These are phyloP conservation scores for Acacia confusa DNA, from an alignment of 306 rosid genomes.

Conservation along the genomic window DNA sequence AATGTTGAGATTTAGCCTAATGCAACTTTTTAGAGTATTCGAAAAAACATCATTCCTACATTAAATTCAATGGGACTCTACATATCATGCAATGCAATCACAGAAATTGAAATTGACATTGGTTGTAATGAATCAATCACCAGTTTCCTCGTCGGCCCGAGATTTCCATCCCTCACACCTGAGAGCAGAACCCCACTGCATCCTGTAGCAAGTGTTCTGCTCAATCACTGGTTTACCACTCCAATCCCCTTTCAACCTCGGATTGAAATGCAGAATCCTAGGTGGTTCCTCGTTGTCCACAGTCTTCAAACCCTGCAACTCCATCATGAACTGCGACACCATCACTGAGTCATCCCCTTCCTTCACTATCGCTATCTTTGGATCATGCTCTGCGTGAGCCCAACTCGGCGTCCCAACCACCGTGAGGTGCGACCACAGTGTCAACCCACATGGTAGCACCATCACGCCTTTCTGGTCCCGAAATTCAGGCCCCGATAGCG, in stretches of 20 bases:
- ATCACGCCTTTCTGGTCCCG: conserved; percentile 45
- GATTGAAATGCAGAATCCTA: conserved; percentile 86
- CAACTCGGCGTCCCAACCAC: conserved; percentile 90
- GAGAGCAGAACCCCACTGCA: conserved; percentile 90
- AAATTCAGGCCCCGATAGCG: conserved; percentile 61
- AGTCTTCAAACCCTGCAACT: conserved; percentile 85
- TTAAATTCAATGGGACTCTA: background rate
- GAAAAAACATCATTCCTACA: conserved; percentile 18
- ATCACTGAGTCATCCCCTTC: conserved; percentile 68
- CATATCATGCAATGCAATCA: conserved; percentile 1
- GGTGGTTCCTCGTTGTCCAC: conserved; percentile 97
- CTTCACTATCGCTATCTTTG: conserved; percentile 69
- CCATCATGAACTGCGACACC: conserved; percentile 97
- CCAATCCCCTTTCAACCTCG: conserved; percentile 96
- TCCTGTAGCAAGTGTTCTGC: conserved; percentile 87
- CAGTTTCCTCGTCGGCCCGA: conserved; percentile 80
- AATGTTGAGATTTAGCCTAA: background rate
- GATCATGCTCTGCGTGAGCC: conserved; percentile 77
- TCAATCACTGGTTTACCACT: conserved; percentile 87
- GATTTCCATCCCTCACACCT: conserved; percentile 94
- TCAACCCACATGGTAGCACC: conserved; percentile 83
- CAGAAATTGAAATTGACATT: background rate
- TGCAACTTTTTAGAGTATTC: background rate
- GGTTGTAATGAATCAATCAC: conserved; percentile 44
- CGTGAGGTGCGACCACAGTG: conserved; percentile 86